Evolutionary conservation across 768 basidiomycete genomes (phyloP).

Genomic region (Bullera alba): DNA sequence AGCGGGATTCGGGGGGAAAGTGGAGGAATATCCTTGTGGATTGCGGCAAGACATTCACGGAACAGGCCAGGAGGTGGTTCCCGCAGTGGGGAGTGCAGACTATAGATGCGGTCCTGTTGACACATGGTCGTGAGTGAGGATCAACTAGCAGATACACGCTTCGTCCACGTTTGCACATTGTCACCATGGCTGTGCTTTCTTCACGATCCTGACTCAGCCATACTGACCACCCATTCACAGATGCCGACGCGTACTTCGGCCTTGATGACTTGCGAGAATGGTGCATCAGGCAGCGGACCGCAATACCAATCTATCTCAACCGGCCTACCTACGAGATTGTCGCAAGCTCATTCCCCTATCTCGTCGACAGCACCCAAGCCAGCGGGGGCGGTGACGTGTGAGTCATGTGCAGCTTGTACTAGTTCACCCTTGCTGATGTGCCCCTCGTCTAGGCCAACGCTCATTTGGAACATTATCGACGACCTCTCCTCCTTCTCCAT

Average conservation of each 20-base stretch:
- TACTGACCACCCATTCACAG: conserved; percentile 4
- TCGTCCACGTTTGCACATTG: too few relatives aligned
- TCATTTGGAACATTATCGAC: conserved; percentile 73
- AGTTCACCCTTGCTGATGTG: not conserved
- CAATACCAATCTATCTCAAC: conserved; percentile 34
- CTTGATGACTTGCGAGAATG: conserved; percentile 72
- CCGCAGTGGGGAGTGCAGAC: conserved; percentile 66
- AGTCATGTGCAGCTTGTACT: conserved; percentile 2
- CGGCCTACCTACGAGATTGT: conserved; percentile 36
- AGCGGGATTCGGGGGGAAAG: conserved; percentile 54
- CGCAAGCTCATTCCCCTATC: conserved; percentile 57
- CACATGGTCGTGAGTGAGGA: conserved; percentile 62
- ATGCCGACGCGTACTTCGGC: conserved; percentile 68
- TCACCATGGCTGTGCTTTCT: not conserved
- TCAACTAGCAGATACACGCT: not conserved
- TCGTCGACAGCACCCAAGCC: conserved; percentile 66
- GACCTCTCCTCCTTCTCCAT: conserved; percentile 64
- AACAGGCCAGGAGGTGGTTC: conserved; percentile 47
- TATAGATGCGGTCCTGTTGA: conserved; percentile 71
- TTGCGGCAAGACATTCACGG: conserved; percentile 70
- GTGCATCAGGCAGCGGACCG: conserved; percentile 29
- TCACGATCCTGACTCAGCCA: not conserved
- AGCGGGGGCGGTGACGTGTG: conserved; percentile 49
- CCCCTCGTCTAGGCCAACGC: conserved; percentile 36
- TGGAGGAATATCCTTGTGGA: conserved; percentile 68